Percentiles rank a stretch among this genome's conserved stretches.
Evolutionary conservation across 2,329 filamentous ascomycete genomes (phyloP).

Genomic region (Lasiodiplodia citricola): DNA sequence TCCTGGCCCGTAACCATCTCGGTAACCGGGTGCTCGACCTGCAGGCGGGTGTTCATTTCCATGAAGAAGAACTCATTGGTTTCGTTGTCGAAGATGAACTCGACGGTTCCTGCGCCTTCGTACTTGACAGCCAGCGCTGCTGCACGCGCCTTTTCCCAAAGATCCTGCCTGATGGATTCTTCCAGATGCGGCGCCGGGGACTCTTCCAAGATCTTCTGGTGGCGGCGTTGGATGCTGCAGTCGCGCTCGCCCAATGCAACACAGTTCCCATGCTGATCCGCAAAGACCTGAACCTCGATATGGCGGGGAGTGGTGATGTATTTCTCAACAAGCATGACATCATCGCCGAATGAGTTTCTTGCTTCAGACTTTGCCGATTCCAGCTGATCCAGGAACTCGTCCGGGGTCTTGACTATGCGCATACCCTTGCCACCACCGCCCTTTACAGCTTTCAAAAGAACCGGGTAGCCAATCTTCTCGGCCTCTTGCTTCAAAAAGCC

Average conservation of each 20-base stretch:
- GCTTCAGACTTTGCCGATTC: slow-evolving; percentile 69
- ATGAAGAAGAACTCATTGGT: slow-evolving; percentile 71
- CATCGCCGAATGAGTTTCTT: slow-evolving; percentile 67
- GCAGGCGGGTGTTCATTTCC: slow-evolving; percentile 80
- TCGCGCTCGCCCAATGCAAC: slow-evolving; percentile 69
- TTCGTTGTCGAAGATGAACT: slow-evolving; percentile 73
- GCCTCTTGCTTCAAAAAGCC: slow-evolving; percentile 70
- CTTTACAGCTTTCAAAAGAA: slow-evolving; percentile 70
- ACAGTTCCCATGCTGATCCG: slow-evolving; percentile 68
- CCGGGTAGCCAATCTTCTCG: slow-evolving; percentile 69
- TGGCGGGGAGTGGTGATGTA: slow-evolving; percentile 71
- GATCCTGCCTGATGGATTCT: slow-evolving; percentile 64
- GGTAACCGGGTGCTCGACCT: slow-evolving; percentile 96
- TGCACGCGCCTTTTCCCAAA: slow-evolving; percentile 69
- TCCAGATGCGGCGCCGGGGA: slow-evolving; percentile 68
- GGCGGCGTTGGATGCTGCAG: slow-evolving; percentile 68
- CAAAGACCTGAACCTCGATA: slow-evolving; percentile 71
- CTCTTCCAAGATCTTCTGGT: slow-evolving; percentile 71
- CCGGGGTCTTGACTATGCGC: slow-evolving; percentile 64
- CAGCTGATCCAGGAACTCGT: slow-evolving; percentile 65
- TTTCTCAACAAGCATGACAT: slow-evolving; percentile 71
- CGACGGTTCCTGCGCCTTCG: slow-evolving; percentile 69
- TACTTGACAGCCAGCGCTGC: slow-evolving; percentile 69
- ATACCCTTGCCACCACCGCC: slow-evolving; percentile 72
- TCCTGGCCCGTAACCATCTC: slow-evolving; percentile 78